phyloP scores from a whole-genome alignment of 1,284 basidiomycete genomes.

The Xerocomus minutiporus region DNA sequence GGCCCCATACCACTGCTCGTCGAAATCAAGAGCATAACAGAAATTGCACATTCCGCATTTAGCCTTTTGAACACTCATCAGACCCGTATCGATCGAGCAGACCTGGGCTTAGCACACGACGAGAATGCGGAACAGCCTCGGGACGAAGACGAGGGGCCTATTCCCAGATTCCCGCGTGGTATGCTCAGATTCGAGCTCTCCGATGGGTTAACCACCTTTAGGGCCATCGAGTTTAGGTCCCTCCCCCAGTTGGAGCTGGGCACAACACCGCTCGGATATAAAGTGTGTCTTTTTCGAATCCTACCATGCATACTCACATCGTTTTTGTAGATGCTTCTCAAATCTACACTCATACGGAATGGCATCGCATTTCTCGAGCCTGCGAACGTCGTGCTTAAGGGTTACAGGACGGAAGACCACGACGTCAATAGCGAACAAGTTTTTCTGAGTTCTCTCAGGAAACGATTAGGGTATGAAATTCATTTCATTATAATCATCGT shows the following conservation, averaged over 20 bases:
- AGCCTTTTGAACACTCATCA: conserved; percentile 58
- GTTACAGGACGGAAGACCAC: conserved; percentile 55
- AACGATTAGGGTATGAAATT: conserved; percentile 55
- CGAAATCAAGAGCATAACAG: conserved; percentile 68
- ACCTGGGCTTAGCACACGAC: conserved; percentile 41
- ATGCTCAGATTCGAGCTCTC: conserved; percentile 66
- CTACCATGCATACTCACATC: conserved; percentile 23
- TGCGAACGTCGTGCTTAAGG: conserved; percentile 51
- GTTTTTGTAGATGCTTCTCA: conserved; percentile 60
- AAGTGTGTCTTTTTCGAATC: conserved; percentile 42
- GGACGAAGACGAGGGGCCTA: conserved; percentile 64
- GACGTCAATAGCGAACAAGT: conserved; percentile 47
- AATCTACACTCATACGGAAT: conserved; percentile 54
- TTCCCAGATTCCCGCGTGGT: conserved; percentile 68
- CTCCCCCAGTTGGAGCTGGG: conserved; percentile 60
- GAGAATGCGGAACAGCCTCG: conserved; percentile 45
- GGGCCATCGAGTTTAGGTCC: conserved; percentile 65
- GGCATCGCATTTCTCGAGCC: conserved; percentile 71
- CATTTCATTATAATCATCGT: neutral
- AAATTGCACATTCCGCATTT: conserved; percentile 71
- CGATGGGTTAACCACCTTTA: conserved; percentile 57
- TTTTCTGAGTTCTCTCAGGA: conserved; percentile 53
- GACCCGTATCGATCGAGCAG: conserved; percentile 57
- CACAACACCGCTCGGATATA: conserved; percentile 65
- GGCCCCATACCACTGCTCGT: conserved; percentile 52